phyloP scores from a whole-genome alignment of 176 grass and related monocot genomes.

The Chrysopogon serrulatus region DNA sequence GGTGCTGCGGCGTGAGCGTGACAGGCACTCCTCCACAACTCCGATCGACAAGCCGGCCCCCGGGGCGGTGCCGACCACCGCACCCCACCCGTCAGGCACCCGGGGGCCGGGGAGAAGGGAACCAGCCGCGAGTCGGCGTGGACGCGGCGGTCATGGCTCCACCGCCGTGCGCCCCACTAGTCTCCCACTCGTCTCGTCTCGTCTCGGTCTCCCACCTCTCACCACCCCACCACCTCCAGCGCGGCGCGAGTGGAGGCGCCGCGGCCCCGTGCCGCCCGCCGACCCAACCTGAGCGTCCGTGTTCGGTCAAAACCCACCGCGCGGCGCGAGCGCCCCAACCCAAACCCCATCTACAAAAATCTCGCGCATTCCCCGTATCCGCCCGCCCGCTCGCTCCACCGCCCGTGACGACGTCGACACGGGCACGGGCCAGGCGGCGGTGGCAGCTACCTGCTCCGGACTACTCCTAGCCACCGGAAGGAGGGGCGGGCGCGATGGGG shows the following conservation, averaged over 20 bases:
- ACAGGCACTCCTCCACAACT: neutral
- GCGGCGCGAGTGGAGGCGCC: slow-evolving; percentile 18
- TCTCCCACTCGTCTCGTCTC: neutral
- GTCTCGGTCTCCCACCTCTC: slow-evolving; percentile 3
- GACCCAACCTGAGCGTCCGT: neutral
- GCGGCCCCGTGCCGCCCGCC: neutral
- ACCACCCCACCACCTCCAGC: neutral
- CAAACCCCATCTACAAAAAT: slow-evolving; percentile 16
- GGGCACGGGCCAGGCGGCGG: neutral
- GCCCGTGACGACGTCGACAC: neutral
- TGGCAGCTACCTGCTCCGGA: neutral
- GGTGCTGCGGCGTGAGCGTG: neutral
- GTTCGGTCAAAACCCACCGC: slow-evolving; percentile 40
- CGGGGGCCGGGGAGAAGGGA: no score
- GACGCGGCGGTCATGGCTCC: neutral
- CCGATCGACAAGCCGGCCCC: slow-evolving; percentile 18
- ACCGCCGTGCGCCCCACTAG: slow-evolving; percentile 27
- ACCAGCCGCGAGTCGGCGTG: neutral
- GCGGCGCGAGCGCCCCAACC: neutral
- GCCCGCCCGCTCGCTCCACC: neutral
- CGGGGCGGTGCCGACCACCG: neutral
- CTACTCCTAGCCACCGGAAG: neutral
- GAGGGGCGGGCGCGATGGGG: neutral
- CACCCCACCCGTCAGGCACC: neutral
- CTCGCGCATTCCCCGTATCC: slow-evolving; percentile 5